Evolutionary conservation across 306 rosid genomes (phyloP).

Genomic region (Datisca glomerata): DNA sequence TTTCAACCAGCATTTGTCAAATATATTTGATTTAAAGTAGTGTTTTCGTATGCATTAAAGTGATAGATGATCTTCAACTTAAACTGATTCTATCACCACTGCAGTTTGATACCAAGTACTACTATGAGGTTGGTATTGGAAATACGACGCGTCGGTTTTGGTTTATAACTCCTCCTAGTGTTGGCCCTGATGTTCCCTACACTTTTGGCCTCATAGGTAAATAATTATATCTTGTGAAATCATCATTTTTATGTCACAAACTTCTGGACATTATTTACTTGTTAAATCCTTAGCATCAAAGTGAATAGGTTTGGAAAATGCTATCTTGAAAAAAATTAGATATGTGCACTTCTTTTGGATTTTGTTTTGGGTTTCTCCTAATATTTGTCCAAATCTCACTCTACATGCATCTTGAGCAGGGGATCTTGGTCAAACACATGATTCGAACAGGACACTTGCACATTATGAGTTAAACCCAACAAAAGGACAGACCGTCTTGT

Average conservation of each 20-base stretch:
- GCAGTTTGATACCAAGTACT: constrained; percentile 60
- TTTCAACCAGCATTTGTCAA: too few species aligned
- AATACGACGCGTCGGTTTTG: constrained; percentile 35
- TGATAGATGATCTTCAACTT: too few species aligned
- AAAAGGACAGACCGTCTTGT: constrained; percentile 40
- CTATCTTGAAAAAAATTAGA: background rate
- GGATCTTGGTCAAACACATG: constrained; percentile 58
- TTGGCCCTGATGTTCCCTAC: constrained; percentile 65
- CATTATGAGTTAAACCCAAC: constrained; percentile 44
- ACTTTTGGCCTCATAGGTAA: constrained; percentile 69
- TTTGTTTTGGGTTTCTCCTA: background rate
- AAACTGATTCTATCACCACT: background rate
- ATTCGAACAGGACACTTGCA: constrained; percentile 48
- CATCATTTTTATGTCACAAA: too few species aligned
- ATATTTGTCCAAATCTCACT: background rate
- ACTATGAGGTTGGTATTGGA: constrained; percentile 51
- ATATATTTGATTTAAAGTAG: too few species aligned
- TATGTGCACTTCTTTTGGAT: background rate
- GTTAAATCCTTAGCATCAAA: too few species aligned
- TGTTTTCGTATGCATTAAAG: too few species aligned
- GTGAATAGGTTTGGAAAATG: too few species aligned
- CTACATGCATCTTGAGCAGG: constrained; percentile 31
- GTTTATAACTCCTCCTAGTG: constrained; percentile 55
- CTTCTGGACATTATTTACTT: too few species aligned
- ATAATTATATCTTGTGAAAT: too few species aligned